Evolutionary conservation across 176 grass and related monocot genomes (phyloP), one percentile per base, ranked within the genome.

Genomic region (Musa itinerans): DNA sequence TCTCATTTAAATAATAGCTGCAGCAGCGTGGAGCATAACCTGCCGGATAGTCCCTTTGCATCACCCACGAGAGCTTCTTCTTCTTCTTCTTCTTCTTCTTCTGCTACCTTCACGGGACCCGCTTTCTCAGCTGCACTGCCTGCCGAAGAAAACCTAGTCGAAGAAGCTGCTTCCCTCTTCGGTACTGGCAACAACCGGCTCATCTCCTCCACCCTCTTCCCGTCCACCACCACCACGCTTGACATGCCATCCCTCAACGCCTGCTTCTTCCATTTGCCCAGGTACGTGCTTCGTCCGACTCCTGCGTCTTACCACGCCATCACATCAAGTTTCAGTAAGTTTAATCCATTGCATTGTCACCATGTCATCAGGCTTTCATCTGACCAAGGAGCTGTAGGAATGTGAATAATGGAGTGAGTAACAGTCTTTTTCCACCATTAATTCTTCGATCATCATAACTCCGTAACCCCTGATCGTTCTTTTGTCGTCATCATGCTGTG

Each of bases 371-470:
- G 93, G 85, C 83, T 92, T 64, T 85, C 89, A 29, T 83, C 89
- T 81, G 83, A 83, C 65, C 87, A 88, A 86, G 89, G 88, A 65
- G 83, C 89, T 52, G 78, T 92, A 74, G 93, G 89, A 43, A 83
- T 96, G 85, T 96, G 89, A 96, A 90, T 86, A 88, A 11, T 83
- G 74, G 80, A 80, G 83, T 92, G 85, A 86, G 92, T 71, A 61
- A 82, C 2, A 25, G 68, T 2, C 21, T 11, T 54, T 53, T 7
- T 61, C 50, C 24, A 73, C 53, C 49, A 1, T 19, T 0, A 74
- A 69, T 53, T 11, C 14, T 19, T n/a, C 65, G 65, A 20, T 69
- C 80, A 52, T 75, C 70, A 78, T 10, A 34, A 55, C 66, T 69
- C 12, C 71, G 21, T 70, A 55, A 52, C 72, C 63, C 49, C 64